Evolutionary conservation across 2,329 filamentous ascomycete species (phyloP), one percentile per base, ranked within the genome.

Genomic region (Penicillium brasilianum): DNA sequence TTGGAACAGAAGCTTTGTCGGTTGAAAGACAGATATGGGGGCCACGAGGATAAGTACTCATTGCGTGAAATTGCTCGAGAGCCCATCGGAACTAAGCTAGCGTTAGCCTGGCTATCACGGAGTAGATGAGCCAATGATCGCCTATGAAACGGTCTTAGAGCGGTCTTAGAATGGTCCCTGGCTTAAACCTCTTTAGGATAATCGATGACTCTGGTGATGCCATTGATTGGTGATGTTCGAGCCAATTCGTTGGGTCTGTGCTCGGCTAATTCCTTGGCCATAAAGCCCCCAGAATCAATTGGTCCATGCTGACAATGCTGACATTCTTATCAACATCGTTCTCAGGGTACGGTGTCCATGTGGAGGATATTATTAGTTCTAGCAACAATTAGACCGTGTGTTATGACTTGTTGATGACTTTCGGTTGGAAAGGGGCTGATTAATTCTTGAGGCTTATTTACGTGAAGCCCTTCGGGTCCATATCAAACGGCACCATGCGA

Each of bases 261-360:
- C 44, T 48, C 44, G 44, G 44, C 44, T 48, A 48, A 30, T 48
- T 30, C 44, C 44, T 48, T 48, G 44, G 44, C 43, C 16, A 10
- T 30, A 11, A n/a, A 3, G 9, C n/a, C 13, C 22, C 43, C 43
- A 4, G 13, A 28, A 46, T 46, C 13, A 28, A 46, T 46, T n/a
- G 43, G 43, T 28, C 22, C 22, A 28, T 41, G 18, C 36, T 43
- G 39, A 43, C 22, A 20, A 28, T 41, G 18, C 36, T 43, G 39
- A 43, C 39, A 20, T 43, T 10, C 39, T 43, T 43, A 20, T 43
- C 39, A 20, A n/a, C 18, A 43, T 10, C 20, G n/a, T n/a, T n/a
- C 39, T 9, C 9, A 9, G n/a, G 8, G 20, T 20, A n/a, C n/a
- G n/a, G n/a, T n/a, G n/a, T n/a, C n/a, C 25, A 28, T 28, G 6